Evolutionary conservation across 495 filamentous ascomycete species (phyloP).

Genomic region (Tuber melanosporum): DNA sequence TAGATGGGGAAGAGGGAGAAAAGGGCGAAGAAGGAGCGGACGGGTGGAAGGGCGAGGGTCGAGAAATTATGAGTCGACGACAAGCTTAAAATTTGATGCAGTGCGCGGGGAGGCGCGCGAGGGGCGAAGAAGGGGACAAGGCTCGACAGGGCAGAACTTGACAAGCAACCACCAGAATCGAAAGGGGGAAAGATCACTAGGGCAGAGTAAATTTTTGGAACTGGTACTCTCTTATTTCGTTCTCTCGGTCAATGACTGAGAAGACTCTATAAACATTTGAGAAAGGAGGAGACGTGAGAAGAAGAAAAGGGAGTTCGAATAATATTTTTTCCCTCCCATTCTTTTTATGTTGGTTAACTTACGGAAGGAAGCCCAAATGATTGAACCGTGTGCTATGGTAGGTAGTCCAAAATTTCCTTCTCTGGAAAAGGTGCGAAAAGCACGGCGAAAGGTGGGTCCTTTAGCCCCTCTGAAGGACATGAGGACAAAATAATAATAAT

Average conservation of each 20-base stretch:
- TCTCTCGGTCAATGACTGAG: neutral
- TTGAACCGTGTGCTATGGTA: neutral
- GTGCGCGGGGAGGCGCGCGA: neutral
- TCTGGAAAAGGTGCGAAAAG: neutral
- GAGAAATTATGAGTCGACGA: conserved; percentile 2
- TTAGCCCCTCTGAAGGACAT: neutral
- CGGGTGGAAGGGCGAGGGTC: neutral
- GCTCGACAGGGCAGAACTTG: conserved; percentile 4
- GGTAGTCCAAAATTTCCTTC: conserved; percentile 3
- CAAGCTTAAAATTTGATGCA: neutral
- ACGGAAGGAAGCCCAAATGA: neutral
- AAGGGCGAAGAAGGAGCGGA: neutral
- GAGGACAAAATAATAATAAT: neutral
- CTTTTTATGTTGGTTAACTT: neutral
- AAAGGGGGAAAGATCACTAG: conserved; percentile 1
- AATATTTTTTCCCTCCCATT: too few relatives aligned
- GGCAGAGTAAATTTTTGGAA: neutral
- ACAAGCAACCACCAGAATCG: neutral
- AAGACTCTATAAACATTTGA: neutral
- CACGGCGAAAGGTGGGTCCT: neutral
- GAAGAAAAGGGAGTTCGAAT: neutral
- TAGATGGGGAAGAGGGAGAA: neutral
- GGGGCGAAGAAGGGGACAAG: neutral
- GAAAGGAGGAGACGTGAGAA: neutral
- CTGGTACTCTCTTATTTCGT: neutral